These are phyloP conservation scores for Mucor ambiguus DNA, from an alignment of 371 early-diverging fungal genomes.

Conservation along the genomic window DNA sequence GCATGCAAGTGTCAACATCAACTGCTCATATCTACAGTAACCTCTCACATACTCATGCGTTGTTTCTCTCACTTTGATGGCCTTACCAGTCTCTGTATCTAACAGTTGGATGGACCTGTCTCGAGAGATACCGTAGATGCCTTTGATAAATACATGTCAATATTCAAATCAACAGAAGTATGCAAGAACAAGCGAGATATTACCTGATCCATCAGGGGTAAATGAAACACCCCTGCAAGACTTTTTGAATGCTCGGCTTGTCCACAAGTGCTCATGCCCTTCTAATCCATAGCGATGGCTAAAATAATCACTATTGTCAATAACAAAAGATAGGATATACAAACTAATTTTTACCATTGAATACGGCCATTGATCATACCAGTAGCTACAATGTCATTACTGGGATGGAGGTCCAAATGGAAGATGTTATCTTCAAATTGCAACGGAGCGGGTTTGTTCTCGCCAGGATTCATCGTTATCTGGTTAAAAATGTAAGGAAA, in stretches of 20 bases:
- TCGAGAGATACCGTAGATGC: conserved; percentile 76
- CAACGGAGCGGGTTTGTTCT: conserved; percentile 23
- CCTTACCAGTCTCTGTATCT: conserved; percentile 70
- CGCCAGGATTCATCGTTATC: conserved; percentile 7
- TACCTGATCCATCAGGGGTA: conserved; percentile 72
- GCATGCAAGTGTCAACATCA: background rate
- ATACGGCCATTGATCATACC: conserved; percentile 81
- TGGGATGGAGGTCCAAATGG: conserved; percentile 78
- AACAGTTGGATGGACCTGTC: conserved; percentile 78
- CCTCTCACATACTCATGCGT: conserved; percentile 72
- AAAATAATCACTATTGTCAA: background rate
- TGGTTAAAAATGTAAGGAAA: background rate
- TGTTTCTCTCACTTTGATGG: conserved; percentile 56
- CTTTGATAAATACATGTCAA: conserved; percentile 3
- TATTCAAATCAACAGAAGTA: background rate
- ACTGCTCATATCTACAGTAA: background rate
- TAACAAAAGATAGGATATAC: background rate
- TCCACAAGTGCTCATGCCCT: conserved; percentile 60
- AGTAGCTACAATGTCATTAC: conserved; percentile 66
- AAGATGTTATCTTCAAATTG: conserved; percentile 58
- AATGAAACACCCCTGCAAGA: conserved; percentile 84
- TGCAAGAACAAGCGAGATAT: background rate
- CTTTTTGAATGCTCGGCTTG: conserved; percentile 70
- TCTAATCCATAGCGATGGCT: conserved; percentile 56
- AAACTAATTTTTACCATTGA: conserved; percentile 55